Evolutionary conservation across 2,329 filamentous ascomycete genomes (phyloP).

Genomic region (Sarocladium kiliense): DNA sequence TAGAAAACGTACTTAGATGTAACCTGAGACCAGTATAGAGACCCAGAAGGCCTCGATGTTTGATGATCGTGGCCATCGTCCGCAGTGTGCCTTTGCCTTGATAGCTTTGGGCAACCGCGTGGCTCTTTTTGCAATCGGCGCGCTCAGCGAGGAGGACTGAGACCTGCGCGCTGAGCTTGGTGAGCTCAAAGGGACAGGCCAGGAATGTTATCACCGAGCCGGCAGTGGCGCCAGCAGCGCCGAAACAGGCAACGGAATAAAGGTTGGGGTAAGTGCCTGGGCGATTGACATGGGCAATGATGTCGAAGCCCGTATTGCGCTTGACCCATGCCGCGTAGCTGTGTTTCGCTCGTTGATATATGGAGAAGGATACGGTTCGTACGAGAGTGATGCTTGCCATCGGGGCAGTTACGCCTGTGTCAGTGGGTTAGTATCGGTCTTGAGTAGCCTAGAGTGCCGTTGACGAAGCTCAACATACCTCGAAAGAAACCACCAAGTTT

Average conservation of each 20-base stretch:
- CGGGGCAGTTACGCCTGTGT: conserved; percentile 68
- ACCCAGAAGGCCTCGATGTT: conserved; percentile 65
- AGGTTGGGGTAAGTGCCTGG: conserved; percentile 66
- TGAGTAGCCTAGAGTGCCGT: background rate
- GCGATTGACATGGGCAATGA: conserved; percentile 66
- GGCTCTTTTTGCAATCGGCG: conserved; percentile 38
- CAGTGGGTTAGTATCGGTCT: background rate
- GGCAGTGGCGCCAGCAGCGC: conserved; percentile 70
- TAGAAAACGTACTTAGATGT: conserved; percentile 60
- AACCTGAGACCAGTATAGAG: conserved; percentile 77
- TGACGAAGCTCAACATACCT: conserved; percentile 43
- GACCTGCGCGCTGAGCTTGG: conserved; percentile 83
- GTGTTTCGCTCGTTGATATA: conserved; percentile 75
- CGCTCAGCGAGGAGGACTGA: conserved; percentile 66
- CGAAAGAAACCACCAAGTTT: conserved; percentile 74
- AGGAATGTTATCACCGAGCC: conserved; percentile 75
- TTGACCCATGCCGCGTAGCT: conserved; percentile 66
- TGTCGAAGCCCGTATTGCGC: conserved; percentile 61
- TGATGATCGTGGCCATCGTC: conserved; percentile 72
- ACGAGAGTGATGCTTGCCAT: conserved; percentile 74
- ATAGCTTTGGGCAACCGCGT: conserved; percentile 61
- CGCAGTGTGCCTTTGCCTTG: conserved; percentile 72
- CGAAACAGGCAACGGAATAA: conserved; percentile 71
- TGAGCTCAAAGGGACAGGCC: conserved; percentile 83
- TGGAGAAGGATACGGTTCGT: conserved; percentile 72